Evolutionary conservation across 495 filamentous ascomycete species (phyloP), one percentile per base, ranked within the genome.

Genomic region (Penicillium odoratum): DNA sequence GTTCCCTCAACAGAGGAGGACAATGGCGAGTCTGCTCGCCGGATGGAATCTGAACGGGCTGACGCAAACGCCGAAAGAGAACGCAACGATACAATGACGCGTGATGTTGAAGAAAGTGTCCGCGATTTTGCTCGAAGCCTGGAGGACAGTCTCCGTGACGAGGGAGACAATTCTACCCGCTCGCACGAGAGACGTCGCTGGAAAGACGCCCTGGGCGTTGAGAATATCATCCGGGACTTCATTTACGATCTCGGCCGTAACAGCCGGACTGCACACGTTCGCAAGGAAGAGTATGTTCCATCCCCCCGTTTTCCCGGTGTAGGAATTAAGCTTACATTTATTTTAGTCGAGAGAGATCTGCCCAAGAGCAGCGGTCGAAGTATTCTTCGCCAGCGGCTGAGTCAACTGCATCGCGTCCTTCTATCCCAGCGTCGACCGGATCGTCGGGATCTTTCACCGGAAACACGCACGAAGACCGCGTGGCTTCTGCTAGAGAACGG

Each of bases 141-240:
- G 13, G 93, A 97, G 66, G 88, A 92, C 60, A 92, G 78, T 62
- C 83, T 98, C 11, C 92, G 93, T 66, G 90, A 96, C 56, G 89
- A 87, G 45, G 80, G 79, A n/a, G 83, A 91, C 44, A 84, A 78
- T 62, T 78, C 78, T 61, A 83, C 75, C 63, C 87, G 68, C 69
- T 91, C 98, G 69, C 94, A 98, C 70, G 95, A 99, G 77, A 85
- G 80, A 62, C 83, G 94, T 55, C 85, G 94, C 56, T 99, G 95
- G 95, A 93, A 98, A 65, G 95, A 99, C 76, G 95, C 85, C 36
- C 78, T 98, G 36, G 95, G 95, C 30, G 95, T 99, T 52, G 95
- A 99, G 63, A 93, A 98, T 64, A 90, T 94, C 58, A 89, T 97
- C 57, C 89, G 91, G 62, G 94, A 98, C 63, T 97, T 99, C 74